Conservation (phyloP, 257 asterid species). For the Solanum pinnatisectum region DNA sequence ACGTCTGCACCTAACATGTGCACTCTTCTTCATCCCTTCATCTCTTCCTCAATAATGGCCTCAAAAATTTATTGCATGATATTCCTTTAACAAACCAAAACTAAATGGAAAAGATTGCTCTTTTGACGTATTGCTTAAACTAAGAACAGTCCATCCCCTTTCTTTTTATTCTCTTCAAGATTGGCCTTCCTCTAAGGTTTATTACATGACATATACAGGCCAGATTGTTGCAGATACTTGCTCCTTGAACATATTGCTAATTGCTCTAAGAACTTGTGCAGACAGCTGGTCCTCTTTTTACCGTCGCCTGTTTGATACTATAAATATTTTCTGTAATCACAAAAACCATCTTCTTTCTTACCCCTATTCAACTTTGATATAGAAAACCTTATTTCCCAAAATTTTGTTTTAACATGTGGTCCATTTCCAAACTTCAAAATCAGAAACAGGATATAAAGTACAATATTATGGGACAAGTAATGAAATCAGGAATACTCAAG, state of each 20-base stretch:
- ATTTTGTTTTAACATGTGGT: background rate
- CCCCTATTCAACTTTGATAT: background rate
- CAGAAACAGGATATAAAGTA: background rate
- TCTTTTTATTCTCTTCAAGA: background rate
- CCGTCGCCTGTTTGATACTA: background rate
- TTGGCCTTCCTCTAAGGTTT: background rate
- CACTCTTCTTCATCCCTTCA: background rate
- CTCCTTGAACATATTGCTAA: background rate
- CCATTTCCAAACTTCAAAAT: background rate
- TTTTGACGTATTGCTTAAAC: background rate
- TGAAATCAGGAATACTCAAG: background rate
- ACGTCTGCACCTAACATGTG: background rate
- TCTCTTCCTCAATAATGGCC: background rate
- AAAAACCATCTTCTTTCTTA: background rate
- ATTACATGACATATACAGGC: background rate
- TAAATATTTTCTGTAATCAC: background rate
- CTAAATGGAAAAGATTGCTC: background rate
- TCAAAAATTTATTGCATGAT: background rate
- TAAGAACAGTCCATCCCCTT: background rate
- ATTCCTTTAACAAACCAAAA: background rate
- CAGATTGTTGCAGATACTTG: background rate
- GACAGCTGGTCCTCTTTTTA: background rate
- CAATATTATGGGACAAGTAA: background rate
- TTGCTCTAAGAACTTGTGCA: background rate
- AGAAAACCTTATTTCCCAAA: background rate